Evolutionary conservation across 805 yeast genomes (phyloP).

Genomic region (Clavispora carvajalis): DNA sequence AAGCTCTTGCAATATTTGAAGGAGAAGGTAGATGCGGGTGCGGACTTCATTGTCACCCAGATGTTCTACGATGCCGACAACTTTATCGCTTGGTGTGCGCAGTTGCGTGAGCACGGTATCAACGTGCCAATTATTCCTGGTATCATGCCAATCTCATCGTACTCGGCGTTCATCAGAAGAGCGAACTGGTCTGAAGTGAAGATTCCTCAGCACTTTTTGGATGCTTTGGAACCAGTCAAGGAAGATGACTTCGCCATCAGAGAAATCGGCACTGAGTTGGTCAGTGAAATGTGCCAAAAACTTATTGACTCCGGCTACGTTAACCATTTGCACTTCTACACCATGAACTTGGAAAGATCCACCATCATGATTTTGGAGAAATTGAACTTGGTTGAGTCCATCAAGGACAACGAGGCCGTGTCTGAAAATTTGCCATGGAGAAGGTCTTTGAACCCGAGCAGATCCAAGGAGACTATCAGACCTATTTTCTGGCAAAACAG

Average conservation of each 20-base stretch:
- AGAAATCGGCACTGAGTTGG: slow-evolving; percentile 74
- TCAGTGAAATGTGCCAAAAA: slow-evolving; percentile 76
- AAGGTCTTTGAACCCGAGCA: slow-evolving; percentile 74
- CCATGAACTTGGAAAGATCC: slow-evolving; percentile 94
- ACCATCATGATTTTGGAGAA: slow-evolving; percentile 82
- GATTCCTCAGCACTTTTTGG: slow-evolving; percentile 70
- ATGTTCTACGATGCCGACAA: slow-evolving; percentile 93
- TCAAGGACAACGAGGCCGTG: slow-evolving; percentile 33
- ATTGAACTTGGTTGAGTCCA: slow-evolving; percentile 50
- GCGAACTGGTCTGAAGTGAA: slow-evolving; percentile 89
- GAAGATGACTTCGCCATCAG: slow-evolving; percentile 89
- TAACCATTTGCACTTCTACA: slow-evolving; percentile 89
- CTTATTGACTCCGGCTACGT: slow-evolving; percentile 67
- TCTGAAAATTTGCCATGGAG: slow-evolving; percentile 76
- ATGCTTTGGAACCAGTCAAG: slow-evolving; percentile 70
- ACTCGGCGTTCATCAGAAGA: slow-evolving; percentile 86
- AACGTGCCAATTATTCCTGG: slow-evolving; percentile 92
- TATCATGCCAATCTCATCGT: slow-evolving; percentile 97
- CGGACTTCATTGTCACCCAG: slow-evolving; percentile 89
- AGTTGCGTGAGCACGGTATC: slow-evolving; percentile 67
- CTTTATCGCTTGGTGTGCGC: slow-evolving; percentile 76
- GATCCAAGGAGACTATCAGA: slow-evolving; percentile 77
- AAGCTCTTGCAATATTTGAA: slow-evolving; percentile 58
- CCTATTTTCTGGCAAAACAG: slow-evolving; percentile 97
- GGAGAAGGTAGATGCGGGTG: slow-evolving; percentile 91